Conservation (phyloP, 192 early-diverging fungal genomes). For the Radiomyces spectabilis region DNA sequence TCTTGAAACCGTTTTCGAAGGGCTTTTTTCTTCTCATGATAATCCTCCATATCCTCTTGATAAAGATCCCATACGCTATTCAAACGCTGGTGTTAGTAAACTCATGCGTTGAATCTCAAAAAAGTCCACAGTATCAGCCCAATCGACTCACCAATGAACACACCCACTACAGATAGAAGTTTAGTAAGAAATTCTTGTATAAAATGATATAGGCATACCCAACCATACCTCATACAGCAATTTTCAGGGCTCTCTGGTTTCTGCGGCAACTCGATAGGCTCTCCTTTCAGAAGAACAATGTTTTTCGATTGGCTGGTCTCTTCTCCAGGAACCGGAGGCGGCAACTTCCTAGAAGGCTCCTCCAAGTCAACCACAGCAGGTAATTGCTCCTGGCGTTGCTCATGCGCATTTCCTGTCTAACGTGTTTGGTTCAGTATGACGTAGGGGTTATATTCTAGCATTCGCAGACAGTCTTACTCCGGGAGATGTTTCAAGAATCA, state of each 20-base stretch:
- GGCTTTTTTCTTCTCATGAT: constrained; percentile 1
- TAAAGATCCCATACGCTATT: constrained; percentile 15
- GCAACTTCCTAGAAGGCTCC: too few species aligned
- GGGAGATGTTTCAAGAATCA: not conserved
- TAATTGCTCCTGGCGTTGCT: too few species aligned
- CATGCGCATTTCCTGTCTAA: too few species aligned
- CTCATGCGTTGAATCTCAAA: too few species aligned
- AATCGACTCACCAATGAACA: constrained; percentile 6
- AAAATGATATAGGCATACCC: not conserved
- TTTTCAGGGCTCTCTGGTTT: constrained; percentile 3
- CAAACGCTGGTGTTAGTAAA: too few species aligned
- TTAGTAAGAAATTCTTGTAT: not conserved
- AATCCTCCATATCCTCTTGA: constrained; percentile 10
- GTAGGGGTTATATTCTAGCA: not conserved
- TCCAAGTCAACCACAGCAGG: too few species aligned
- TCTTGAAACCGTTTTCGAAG: not conserved
- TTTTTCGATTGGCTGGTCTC: not conserved
- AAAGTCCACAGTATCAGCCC: not conserved
- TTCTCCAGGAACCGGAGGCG: not conserved
- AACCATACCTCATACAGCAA: constrained; percentile 9
- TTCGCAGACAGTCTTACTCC: not conserved
- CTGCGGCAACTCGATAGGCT: not conserved
- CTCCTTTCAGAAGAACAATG: not conserved
- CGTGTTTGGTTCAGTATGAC: not conserved
- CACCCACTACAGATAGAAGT: constrained; percentile 3